A percentile compares a stretch with the other conserved stretches of the same genome.
Conservation (phyloP, 2,329 filamentous ascomycete species). For the Fusarium tanahbumbuense region DNA sequence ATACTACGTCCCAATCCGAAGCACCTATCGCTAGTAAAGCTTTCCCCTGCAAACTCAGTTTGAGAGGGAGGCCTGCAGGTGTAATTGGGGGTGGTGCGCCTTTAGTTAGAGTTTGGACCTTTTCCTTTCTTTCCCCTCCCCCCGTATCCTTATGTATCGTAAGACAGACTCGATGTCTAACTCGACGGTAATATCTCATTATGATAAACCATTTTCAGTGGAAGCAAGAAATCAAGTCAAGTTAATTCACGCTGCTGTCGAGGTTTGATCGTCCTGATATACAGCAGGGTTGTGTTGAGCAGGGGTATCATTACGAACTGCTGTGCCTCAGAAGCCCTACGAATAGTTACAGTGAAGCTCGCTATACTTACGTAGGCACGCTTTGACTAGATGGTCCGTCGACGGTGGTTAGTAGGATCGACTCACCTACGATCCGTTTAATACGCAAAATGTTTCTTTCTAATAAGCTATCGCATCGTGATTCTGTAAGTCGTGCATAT, state of each 20-base stretch:
- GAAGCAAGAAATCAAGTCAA: background rate
- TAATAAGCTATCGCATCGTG: background rate
- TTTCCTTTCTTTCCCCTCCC: background rate
- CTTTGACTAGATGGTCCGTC: conserved; percentile 2
- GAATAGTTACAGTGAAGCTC: background rate
- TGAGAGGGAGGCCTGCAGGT: background rate
- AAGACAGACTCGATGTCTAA: background rate
- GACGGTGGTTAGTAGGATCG: background rate
- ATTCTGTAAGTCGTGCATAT: background rate
- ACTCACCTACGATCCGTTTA: background rate
- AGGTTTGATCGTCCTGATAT: conserved; percentile 19
- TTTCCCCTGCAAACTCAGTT: background rate
- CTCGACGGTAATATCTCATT: background rate
- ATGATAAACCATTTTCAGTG: background rate
- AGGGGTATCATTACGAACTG: conserved; percentile 13
- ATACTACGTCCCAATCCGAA: conserved; percentile 8
- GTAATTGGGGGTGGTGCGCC: conserved; percentile 10
- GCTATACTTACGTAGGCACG: background rate
- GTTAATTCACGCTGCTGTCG: background rate
- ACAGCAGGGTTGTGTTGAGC: conserved; percentile 8
- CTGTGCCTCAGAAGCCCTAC: background rate
- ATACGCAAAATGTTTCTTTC: background rate
- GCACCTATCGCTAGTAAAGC: background rate
- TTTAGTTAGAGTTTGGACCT: conserved; percentile 19
- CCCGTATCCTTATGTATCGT: background rate